A percentile compares a stretch with the other conserved stretches of the same genome.
phyloP scores from a whole-genome alignment of 1,284 basidiomycete genomes.

The Ustilago nuda region DNA sequence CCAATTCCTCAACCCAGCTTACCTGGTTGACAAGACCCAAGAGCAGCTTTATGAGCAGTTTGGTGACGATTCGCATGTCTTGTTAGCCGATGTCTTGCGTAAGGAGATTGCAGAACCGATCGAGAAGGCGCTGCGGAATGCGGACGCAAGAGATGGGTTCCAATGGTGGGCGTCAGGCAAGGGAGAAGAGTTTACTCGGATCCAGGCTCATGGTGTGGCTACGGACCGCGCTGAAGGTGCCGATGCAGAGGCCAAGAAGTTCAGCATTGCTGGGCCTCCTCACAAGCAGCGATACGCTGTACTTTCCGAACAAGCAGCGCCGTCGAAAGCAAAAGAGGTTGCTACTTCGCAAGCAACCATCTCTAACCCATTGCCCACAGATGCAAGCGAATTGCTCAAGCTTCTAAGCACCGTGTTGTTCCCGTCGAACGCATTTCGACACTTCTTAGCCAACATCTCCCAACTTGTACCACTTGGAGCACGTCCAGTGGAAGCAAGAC shows the following conservation, averaged over 20 bases:
- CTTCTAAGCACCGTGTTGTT: conserved; percentile 71
- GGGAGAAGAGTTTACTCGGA: conserved; percentile 44
- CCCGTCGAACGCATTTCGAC: conserved; percentile 84
- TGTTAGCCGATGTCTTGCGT: conserved; percentile 71
- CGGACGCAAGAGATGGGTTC: conserved; percentile 76
- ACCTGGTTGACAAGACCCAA: conserved; percentile 85
- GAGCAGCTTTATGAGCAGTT: conserved; percentile 84
- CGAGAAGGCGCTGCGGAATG: conserved; percentile 58
- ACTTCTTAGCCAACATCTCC: conserved; percentile 86
- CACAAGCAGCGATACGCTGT: conserved; percentile 92
- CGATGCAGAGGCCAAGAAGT: conserved; percentile 68
- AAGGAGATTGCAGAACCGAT: conserved; percentile 62
- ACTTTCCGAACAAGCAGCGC: conserved; percentile 60
- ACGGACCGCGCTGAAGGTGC: conserved; percentile 27
- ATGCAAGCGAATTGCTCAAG: conserved; percentile 51
- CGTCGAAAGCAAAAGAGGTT: conserved; percentile 38
- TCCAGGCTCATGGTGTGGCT: conserved; percentile 58
- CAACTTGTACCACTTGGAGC: conserved; percentile 81
- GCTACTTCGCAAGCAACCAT: conserved; percentile 15
- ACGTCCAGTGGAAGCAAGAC: conserved; percentile 77
- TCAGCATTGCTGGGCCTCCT: conserved; percentile 85
- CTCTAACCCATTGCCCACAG: conserved; percentile 45
- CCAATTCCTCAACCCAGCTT: conserved; percentile 87
- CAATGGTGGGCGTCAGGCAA: conserved; percentile 61
- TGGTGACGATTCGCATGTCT: conserved; percentile 86